phyloP scores from a whole-genome alignment of 345 rosid species.

The Eutrema japonicum region DNA sequence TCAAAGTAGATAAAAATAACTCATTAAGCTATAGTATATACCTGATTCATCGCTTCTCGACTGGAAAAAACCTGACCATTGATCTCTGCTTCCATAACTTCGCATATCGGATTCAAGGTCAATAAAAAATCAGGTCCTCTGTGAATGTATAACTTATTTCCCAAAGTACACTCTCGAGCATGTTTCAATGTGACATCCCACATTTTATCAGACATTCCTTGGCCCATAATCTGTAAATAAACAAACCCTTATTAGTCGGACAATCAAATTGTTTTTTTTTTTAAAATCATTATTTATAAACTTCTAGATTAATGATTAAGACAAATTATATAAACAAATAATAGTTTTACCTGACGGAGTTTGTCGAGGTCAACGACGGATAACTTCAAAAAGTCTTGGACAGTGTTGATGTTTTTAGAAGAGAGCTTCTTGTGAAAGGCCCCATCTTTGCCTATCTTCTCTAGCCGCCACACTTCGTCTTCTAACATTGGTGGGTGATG shows the following conservation, averaged over 20 bases:
- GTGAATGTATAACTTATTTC: constrained; percentile 55
- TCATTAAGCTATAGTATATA: constrained; percentile 32
- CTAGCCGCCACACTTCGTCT: constrained; percentile 90
- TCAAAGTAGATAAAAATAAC: neutral
- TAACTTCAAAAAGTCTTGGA: constrained; percentile 80
- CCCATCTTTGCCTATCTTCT: constrained; percentile 89
- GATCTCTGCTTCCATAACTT: constrained; percentile 55
- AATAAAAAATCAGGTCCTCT: constrained; percentile 44
- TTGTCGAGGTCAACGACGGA: constrained; percentile 53
- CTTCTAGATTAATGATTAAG: neutral
- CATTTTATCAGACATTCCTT: constrained; percentile 76
- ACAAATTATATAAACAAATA: neutral
- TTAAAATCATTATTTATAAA: neutral
- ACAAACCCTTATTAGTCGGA: constrained; percentile 4
- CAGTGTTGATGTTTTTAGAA: constrained; percentile 48
- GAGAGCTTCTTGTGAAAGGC: constrained; percentile 79
- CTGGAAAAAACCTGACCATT: constrained; percentile 49
- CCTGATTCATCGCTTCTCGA: constrained; percentile 52
- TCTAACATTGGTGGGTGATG: constrained; percentile 80
- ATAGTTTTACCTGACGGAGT: constrained; percentile 58
- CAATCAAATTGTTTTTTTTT: neutral
- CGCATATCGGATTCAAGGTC: constrained; percentile 71
- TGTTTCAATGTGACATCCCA: constrained; percentile 82
- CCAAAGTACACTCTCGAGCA: constrained; percentile 70
- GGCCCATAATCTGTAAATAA: constrained; percentile 61